Evolutionary conservation across 2,329 filamentous ascomycete species (phyloP).

Genomic region (Macrophomina pseudophaseolina): DNA sequence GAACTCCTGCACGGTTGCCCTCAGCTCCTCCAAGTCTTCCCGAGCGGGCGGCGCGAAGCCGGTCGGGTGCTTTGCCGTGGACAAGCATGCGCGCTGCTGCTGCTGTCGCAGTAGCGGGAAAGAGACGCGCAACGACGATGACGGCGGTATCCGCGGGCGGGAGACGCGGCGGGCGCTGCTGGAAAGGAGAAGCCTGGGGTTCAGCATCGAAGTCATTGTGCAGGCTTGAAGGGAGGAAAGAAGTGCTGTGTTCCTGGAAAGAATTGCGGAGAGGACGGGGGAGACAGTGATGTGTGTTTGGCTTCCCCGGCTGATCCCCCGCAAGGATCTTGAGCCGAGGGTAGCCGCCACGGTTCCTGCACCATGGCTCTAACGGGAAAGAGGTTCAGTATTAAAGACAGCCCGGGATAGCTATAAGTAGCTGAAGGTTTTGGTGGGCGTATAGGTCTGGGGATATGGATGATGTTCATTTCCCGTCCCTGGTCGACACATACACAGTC

Average conservation of each 20-base stretch:
- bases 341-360: background rate
- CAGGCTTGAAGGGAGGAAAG: background rate
- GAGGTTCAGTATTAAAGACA: no score
- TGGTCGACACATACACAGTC: no score
- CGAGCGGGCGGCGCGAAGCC: conserved; percentile 72
- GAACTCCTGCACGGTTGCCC: conserved; percentile 87
- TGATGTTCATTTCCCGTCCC: no score
- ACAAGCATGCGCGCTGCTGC: conserved; percentile 20
- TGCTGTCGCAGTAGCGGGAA: background rate
- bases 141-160: background rate
- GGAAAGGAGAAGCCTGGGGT: conserved; percentile 12
- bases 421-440: no score
- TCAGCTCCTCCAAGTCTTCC: conserved; percentile 77
- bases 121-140: background rate
- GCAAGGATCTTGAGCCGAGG: conserved; percentile 20
- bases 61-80: conserved; percentile 64
- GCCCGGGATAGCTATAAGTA: no score
- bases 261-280: background rate
- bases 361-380: no score
- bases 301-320: conserved; percentile 12
- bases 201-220: conserved; percentile 12
- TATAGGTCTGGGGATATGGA: no score
- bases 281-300: background rate
- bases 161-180: conserved; percentile 15
- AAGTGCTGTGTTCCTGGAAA: background rate